Evolutionary conservation across 768 basidiomycete genomes (phyloP).

Genomic region (Psilocybe cyanescens): DNA sequence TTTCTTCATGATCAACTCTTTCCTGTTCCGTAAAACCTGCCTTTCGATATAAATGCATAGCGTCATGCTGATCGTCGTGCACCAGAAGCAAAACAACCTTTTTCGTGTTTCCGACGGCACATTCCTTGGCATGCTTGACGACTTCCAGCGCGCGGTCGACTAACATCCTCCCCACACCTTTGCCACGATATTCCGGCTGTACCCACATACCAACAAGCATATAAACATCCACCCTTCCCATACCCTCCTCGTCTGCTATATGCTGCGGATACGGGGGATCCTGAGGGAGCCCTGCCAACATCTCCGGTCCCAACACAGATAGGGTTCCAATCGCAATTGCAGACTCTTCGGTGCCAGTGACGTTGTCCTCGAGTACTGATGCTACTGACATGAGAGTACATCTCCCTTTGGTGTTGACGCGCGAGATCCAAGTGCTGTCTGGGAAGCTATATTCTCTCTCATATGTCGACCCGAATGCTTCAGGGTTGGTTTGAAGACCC

Average conservation of each 20-base stretch:
- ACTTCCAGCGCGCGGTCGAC: constrained; percentile 6
- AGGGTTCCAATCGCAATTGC: constrained; percentile 12
- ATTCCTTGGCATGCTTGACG: not conserved
- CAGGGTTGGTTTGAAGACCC: constrained; percentile 9
- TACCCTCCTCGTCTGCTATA: not conserved
- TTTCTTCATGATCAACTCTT: not conserved
- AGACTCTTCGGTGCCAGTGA: not conserved
- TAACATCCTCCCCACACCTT: constrained; percentile 11
- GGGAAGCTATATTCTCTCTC: not conserved
- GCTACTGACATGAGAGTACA: constrained; percentile 6
- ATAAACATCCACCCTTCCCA: not conserved
- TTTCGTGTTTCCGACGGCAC: not conserved
- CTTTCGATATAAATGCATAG: not conserved
- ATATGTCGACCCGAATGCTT: constrained; percentile 16
- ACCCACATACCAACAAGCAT: constrained; percentile 21
- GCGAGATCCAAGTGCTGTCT: constrained; percentile 1
- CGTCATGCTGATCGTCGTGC: not conserved
- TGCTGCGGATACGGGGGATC: not conserved
- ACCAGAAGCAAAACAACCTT: constrained; percentile 1
- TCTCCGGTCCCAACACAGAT: constrained; percentile 4
- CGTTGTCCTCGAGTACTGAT: not conserved
- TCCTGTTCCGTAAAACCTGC: not conserved
- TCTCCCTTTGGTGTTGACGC: constrained; percentile 8
- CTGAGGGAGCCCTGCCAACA: constrained; percentile 1
- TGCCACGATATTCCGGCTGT: constrained; percentile 5